phyloP scores from a whole-genome alignment of 2,329 filamentous ascomycete genomes.

The Cytospora schulzeri region DNA sequence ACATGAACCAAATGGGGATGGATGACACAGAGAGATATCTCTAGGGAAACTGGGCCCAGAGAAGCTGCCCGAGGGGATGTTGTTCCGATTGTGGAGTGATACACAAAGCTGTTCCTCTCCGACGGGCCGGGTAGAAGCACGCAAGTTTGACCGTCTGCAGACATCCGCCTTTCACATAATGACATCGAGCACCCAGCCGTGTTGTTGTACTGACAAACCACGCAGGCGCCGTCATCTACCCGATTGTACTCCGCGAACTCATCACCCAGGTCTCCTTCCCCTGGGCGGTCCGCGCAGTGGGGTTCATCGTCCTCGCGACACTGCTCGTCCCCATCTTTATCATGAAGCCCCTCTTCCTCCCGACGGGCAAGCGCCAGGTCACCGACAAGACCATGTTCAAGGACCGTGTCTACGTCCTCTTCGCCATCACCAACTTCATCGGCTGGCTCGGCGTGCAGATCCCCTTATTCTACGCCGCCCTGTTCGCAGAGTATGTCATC shows the following conservation, averaged over 20 bases:
- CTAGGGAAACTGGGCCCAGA: too few relatives aligned
- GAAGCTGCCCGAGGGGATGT: too few relatives aligned
- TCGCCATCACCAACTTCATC: slow-evolving; percentile 41
- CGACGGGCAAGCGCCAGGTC: slow-evolving; percentile 38
- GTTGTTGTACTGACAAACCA: neutral
- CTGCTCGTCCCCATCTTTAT: slow-evolving; percentile 32
- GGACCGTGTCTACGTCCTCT: slow-evolving; percentile 41
- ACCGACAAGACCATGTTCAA: slow-evolving; percentile 44
- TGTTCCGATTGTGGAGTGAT: neutral
- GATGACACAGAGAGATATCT: neutral
- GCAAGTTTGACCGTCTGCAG: neutral
- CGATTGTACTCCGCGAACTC: slow-evolving; percentile 35
- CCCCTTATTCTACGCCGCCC: slow-evolving; percentile 38
- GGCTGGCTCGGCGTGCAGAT: slow-evolving; percentile 37
- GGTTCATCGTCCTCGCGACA: slow-evolving; percentile 35
- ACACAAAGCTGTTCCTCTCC: neutral
- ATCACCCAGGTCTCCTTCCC: slow-evolving; percentile 33
- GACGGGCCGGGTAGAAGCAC: neutral
- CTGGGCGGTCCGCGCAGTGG: slow-evolving; percentile 33
- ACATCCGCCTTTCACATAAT: too few relatives aligned
- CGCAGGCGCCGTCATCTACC: slow-evolving; percentile 38
- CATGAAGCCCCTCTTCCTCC: slow-evolving; percentile 39
- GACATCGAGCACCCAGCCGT: too few relatives aligned
- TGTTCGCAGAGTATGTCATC: slow-evolving; percentile 11
- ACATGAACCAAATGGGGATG: too few relatives aligned